Evolutionary conservation across 1,284 basidiomycete genomes (phyloP).

Genomic region (Fomitiporia mediterranea): DNA sequence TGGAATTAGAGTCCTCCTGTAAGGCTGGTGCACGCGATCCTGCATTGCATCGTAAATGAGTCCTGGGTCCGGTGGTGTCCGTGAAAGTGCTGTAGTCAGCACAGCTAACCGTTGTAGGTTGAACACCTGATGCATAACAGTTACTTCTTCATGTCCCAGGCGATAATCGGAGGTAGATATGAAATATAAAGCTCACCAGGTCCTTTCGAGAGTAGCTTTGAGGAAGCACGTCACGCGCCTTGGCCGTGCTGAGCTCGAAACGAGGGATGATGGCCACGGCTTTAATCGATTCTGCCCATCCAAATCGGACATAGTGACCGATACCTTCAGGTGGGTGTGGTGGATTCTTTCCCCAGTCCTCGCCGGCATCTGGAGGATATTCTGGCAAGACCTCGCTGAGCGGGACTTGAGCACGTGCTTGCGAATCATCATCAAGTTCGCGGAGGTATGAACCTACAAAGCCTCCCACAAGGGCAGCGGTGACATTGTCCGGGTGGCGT

Average conservation of each 20-base stretch:
- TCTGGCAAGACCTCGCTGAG: conserved; percentile 96
- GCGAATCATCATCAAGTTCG: conserved; percentile 78
- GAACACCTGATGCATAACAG: conserved; percentile 67
- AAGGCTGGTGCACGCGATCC: conserved; percentile 96
- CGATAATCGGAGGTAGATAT: neutral
- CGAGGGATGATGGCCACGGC: conserved; percentile 94
- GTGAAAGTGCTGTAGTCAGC: conserved; percentile 91
- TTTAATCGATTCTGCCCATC: conserved; percentile 84
- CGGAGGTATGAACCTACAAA: conserved; percentile 98
- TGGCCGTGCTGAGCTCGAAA: conserved; percentile 96
- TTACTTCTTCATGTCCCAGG: neutral
- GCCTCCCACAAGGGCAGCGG: conserved; percentile 93
- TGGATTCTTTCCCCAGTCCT: conserved; percentile 86
- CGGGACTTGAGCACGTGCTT: conserved; percentile 82
- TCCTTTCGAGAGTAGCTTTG: conserved; percentile 84
- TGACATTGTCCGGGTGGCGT: conserved; percentile 98
- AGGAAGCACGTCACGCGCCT: conserved; percentile 87
- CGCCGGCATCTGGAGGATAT: conserved; percentile 89
- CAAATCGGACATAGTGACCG: conserved; percentile 91
- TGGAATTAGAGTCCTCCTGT: conserved; percentile 88
- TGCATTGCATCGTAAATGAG: conserved; percentile 99
- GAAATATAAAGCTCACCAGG: conserved; percentile 55
- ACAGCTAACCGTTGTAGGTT: conserved; percentile 97
- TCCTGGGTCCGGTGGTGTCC: conserved; percentile 86
- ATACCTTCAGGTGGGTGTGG: conserved; percentile 88